Conservation (phyloP, 176 grass and related monocot genomes). For the Avena eriantha region DNA sequence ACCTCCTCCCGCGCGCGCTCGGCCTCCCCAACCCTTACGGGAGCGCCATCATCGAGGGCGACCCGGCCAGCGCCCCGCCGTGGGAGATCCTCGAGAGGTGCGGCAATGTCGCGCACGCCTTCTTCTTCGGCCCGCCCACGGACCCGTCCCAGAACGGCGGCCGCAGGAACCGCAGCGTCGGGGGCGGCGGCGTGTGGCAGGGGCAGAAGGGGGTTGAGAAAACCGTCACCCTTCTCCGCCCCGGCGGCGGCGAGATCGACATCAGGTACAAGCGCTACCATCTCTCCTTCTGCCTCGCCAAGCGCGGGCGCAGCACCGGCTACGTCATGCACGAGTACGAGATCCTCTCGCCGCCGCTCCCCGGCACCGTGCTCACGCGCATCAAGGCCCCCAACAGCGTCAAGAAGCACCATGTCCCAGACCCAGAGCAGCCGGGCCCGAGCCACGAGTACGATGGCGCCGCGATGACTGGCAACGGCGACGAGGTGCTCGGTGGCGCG, state of each 20-base stretch:
- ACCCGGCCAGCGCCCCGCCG: slow-evolving; percentile 1
- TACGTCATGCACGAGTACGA: slow-evolving; percentile 42
- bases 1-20: slow-evolving; percentile 29
- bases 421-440: neutral
- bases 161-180: neutral
- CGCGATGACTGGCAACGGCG: neutral
- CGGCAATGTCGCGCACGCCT: slow-evolving; percentile 9
- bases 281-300: neutral
- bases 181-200: neutral
- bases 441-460: neutral
- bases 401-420: neutral
- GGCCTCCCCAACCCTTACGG: neutral
- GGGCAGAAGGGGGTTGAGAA: slow-evolving; percentile 7
- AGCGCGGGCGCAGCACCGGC: neutral
- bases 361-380: slow-evolving; percentile 13
- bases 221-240: neutral
- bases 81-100: slow-evolving; percentile 32
- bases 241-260: neutral
- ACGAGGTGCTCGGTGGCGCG: neutral
- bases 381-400: neutral
- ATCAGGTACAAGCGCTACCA: neutral
- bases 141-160: neutral
- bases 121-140: slow-evolving; percentile 30
- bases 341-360: slow-evolving; percentile 7
- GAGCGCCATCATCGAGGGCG: slow-evolving; percentile 19